phyloP scores from a whole-genome alignment of 2,329 filamentous ascomycete genomes.

The Malbranchea zuffiana region DNA sequence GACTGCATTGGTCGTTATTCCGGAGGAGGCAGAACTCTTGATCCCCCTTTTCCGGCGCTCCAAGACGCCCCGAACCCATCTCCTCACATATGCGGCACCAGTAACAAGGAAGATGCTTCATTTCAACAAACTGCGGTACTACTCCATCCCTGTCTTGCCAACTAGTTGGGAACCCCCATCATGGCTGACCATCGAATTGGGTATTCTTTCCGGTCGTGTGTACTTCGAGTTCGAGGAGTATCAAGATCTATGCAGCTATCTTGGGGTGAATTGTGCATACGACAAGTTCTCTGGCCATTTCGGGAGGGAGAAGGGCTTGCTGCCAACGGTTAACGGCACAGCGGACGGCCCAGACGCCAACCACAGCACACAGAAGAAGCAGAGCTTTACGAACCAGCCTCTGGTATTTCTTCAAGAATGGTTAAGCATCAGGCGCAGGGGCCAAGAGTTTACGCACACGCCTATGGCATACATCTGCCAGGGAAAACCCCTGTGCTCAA shows the following conservation, averaged over 20 bases:
- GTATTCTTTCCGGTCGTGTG: constrained; percentile 49
- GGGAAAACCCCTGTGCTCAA: constrained; percentile 18
- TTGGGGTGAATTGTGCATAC: constrained; percentile 8
- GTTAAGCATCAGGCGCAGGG: constrained; percentile 24
- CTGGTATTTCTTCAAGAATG: constrained; percentile 27
- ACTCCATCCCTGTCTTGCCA: constrained; percentile 41
- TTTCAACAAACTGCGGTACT: constrained; percentile 47
- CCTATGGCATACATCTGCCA: constrained; percentile 29
- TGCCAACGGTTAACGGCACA: too few species aligned
- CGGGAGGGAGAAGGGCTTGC: too few species aligned
- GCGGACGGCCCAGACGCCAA: not conserved
- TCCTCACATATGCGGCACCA: constrained; percentile 50
- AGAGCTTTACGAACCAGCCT: constrained; percentile 11
- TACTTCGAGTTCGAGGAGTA: constrained; percentile 36
- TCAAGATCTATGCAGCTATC: constrained; percentile 9
- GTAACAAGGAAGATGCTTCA: constrained; percentile 49
- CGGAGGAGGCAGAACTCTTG: constrained; percentile 51
- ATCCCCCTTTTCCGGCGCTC: constrained; percentile 35
- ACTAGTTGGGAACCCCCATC: constrained; percentile 32
- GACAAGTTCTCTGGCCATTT: not conserved
- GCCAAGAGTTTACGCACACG: constrained; percentile 27
- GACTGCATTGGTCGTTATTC: constrained; percentile 47
- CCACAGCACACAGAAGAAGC: not conserved
- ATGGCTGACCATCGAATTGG: constrained; percentile 49
- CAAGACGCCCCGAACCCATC: constrained; percentile 24